These are phyloP conservation scores for Isabelozyma pseudorhagii DNA, from an alignment of 805 yeast genomes.

Conservation along the genomic window DNA sequence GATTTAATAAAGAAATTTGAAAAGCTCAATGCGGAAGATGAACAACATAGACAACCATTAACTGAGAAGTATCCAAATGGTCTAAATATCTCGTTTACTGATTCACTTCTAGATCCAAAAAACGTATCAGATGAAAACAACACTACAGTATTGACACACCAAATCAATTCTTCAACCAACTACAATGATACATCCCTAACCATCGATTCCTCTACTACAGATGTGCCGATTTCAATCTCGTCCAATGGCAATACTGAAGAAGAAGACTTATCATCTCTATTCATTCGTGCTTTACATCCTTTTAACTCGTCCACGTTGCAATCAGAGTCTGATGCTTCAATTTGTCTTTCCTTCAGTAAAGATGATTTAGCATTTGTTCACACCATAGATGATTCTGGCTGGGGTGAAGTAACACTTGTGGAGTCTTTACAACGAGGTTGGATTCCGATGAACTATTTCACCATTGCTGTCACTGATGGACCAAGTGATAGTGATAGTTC, in stretches of 20 bases:
- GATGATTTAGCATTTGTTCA: constrained; percentile 76
- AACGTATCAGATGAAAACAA: constrained; percentile 2
- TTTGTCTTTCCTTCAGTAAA: constrained; percentile 68
- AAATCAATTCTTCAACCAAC: background rate
- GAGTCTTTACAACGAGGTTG: constrained; percentile 68
- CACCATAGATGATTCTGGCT: constrained; percentile 75
- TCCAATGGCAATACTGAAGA: constrained; percentile 22
- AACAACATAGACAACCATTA: constrained; percentile 8
- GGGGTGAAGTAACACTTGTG: constrained; percentile 81
- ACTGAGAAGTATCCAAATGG: constrained; percentile 15
- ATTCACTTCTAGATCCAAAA: constrained; percentile 13
- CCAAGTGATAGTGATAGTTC: constrained; percentile 14
- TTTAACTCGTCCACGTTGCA: constrained; percentile 60
- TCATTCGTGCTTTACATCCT: constrained; percentile 55
- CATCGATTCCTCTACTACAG: background rate
- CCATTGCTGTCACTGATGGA: constrained; percentile 37
- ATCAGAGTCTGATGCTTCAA: constrained; percentile 62
- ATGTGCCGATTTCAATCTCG: constrained; percentile 2
- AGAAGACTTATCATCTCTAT: constrained; percentile 49
- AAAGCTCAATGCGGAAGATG: constrained; percentile 9
- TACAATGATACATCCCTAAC: constrained; percentile 1
- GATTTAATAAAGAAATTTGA: constrained; percentile 22
- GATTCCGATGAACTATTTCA: constrained; percentile 82
- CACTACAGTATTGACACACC: background rate
- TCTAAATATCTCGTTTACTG: constrained; percentile 19